Evolutionary conservation across 2,329 filamentous ascomycete species (phyloP).

Genomic region (Capronia americana): DNA sequence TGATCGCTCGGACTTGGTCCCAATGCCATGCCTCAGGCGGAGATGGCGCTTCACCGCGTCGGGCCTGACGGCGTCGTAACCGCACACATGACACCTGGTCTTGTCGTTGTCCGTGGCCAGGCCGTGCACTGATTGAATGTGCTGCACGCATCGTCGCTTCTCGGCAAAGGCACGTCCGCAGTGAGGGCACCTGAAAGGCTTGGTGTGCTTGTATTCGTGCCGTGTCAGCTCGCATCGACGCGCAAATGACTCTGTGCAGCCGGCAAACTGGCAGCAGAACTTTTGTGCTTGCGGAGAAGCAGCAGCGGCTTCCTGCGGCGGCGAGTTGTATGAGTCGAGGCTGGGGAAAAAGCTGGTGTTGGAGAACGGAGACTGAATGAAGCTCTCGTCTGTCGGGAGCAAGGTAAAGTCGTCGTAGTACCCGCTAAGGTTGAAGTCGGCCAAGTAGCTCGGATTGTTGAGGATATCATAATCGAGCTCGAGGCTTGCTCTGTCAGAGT

Average conservation of each 20-base stretch:
- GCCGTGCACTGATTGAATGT: conserved; percentile 24
- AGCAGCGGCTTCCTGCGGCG: background rate
- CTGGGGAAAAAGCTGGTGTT: conserved; percentile 11
- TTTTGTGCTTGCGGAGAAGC: background rate
- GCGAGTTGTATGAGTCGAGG: conserved; percentile 9
- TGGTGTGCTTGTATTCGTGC: conserved; percentile 25
- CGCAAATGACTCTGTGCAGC: conserved; percentile 22
- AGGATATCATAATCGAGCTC: conserved; percentile 25
- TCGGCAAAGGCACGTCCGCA: conserved; percentile 27
- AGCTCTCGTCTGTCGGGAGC: conserved; percentile 8
- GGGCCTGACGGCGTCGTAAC: conserved; percentile 23
- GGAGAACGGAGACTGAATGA: background rate
- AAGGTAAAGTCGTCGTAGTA: conserved; percentile 19
- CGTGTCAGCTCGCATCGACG: conserved; percentile 28
- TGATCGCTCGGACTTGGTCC: conserved; percentile 11
- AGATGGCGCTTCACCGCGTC: conserved; percentile 32
- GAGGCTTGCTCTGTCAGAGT: conserved; percentile 6
- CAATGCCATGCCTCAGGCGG: conserved; percentile 22
- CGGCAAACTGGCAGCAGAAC: conserved; percentile 14
- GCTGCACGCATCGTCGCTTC: conserved; percentile 27
- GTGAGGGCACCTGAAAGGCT: conserved; percentile 21
- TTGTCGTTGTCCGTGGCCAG: conserved; percentile 16
- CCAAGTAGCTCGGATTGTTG: conserved; percentile 20
- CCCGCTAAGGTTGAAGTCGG: conserved; percentile 19
- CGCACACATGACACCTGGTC: conserved; percentile 20